Evolutionary conservation across 2,329 filamentous ascomycete species (phyloP).

Genomic region (Diaporthe velutina): DNA sequence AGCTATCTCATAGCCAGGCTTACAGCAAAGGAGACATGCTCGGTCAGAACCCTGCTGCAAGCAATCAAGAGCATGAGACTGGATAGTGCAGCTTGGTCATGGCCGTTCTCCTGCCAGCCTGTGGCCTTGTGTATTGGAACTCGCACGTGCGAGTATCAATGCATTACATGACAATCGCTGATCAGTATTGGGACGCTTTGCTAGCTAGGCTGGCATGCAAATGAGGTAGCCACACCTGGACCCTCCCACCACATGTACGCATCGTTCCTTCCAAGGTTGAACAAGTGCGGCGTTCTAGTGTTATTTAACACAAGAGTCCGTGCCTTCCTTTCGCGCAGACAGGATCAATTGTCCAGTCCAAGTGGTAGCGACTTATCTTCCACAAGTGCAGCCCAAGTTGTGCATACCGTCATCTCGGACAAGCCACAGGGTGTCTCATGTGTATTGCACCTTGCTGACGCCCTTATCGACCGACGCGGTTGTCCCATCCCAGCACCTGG

Average conservation of each 20-base stretch:
- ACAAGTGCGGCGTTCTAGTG: background rate
- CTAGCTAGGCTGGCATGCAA: no score
- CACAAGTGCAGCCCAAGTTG: no score
- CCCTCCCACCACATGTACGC: background rate
- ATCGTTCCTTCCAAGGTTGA: background rate
- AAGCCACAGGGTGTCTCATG: background rate
- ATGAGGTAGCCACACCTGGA: background rate
- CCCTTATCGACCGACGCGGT: background rate
- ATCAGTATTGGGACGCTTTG: background rate
- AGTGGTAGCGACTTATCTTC: background rate
- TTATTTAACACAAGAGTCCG: background rate
- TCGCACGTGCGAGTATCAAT: background rate
- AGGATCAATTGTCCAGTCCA: background rate
- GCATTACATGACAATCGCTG: background rate
- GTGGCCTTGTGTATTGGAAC: background rate
- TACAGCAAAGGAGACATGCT: background rate
- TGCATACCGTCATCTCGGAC: background rate
- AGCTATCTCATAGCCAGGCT: background rate
- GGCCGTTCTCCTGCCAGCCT: background rate
- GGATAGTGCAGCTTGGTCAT: background rate
- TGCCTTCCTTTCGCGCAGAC: background rate
- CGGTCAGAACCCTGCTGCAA: background rate
- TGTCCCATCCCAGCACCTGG: constrained; percentile 44
- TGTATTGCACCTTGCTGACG: background rate
- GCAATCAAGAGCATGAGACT: background rate